Conservation (phyloP, 345 rosid species). For the Stellera chamaejasme region DNA sequence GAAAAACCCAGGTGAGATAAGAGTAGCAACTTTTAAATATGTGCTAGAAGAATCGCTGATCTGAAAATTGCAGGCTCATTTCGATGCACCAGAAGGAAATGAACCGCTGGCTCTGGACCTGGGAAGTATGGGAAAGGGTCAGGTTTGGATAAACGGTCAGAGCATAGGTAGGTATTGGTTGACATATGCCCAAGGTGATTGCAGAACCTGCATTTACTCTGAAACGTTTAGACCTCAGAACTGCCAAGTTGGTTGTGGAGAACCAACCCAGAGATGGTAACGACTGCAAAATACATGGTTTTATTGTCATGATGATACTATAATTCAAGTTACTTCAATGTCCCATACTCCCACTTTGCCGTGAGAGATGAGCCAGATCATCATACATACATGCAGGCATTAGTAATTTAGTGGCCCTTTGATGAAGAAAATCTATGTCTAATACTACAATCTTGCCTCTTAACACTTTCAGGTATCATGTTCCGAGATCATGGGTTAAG, state of each 20-base stretch:
- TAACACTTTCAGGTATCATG: constrained; percentile 59
- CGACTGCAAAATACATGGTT: no score
- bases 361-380: no score
- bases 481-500: constrained; percentile 85
- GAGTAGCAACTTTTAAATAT: no score
- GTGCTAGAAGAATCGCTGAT: no score
- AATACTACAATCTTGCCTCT: no score
- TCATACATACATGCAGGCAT: no score
- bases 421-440: no score
- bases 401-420: no score
- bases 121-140: constrained; percentile 95
- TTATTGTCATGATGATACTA: no score
- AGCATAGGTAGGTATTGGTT: constrained; percentile 93
- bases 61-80: constrained; percentile 41
- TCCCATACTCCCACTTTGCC: no score
- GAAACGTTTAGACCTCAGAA: constrained; percentile 65
- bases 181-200: constrained; percentile 69
- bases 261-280: constrained; percentile 91
- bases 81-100: constrained; percentile 60
- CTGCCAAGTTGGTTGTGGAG: constrained; percentile 75
- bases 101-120: constrained; percentile 87
- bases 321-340: no score
- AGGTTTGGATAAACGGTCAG: constrained; percentile 89
- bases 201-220: constrained; percentile 45
- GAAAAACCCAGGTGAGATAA: no score